These are phyloP conservation scores for Nicotiana sylvestris DNA, from an alignment of 257 asterid genomes.

Conservation along the genomic window DNA sequence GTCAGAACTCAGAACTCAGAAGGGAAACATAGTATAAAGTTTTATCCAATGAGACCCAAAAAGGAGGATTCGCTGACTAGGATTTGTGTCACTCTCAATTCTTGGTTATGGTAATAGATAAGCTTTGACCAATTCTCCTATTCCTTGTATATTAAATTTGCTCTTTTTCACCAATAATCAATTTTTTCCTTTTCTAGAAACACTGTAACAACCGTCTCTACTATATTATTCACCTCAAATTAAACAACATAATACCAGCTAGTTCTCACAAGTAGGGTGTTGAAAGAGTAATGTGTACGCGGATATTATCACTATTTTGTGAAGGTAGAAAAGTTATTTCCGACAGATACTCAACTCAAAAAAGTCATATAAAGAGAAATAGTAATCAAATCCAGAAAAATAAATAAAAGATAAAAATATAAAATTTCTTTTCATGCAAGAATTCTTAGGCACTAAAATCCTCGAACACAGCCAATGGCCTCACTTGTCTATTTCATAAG, in stretches of 20 bases:
- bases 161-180: not conserved
- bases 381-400: too few relatives aligned
- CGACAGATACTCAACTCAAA: too few relatives aligned
- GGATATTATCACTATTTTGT: too few relatives aligned
- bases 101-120: constrained; percentile 23
- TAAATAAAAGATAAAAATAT: too few relatives aligned
- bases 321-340: too few relatives aligned
- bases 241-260: too few relatives aligned
- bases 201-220: too few relatives aligned
- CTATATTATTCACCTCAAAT: too few relatives aligned
- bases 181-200: not conserved
- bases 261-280: too few relatives aligned
- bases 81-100: constrained; percentile 28
- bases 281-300: too few relatives aligned
- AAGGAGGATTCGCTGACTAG: constrained; percentile 26
- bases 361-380: too few relatives aligned
- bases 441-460: not conserved
- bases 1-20: not conserved
- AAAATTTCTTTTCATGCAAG: not conserved
- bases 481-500: not conserved
- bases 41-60: not conserved
- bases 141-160: not conserved
- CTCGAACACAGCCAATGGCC: not conserved
- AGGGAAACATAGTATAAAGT: not conserved
- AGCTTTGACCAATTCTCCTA: constrained; percentile 15